Evolutionary conservation across 257 asterid species (phyloP).

Genomic region (Fraxinus anomala): DNA sequence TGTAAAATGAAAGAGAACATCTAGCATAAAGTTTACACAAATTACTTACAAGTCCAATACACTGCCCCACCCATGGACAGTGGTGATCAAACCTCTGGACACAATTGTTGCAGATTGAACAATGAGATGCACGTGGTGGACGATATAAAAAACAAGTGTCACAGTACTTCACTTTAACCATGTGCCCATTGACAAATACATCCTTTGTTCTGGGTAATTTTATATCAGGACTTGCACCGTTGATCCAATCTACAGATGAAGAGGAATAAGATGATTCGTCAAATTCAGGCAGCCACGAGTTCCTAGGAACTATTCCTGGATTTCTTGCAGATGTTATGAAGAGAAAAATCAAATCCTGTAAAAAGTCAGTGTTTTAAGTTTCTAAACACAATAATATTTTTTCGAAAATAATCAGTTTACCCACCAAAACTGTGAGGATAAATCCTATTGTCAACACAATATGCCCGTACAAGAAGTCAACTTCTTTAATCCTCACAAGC

Average conservation of each 20-base stretch:
- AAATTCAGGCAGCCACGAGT: slow-evolving; percentile 55
- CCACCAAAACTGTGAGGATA: slow-evolving; percentile 65
- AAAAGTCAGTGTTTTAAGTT: slow-evolving; percentile 12
- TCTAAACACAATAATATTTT: not conserved
- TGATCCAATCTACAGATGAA: slow-evolving; percentile 66
- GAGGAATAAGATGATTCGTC: slow-evolving; percentile 33
- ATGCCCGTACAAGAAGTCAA: slow-evolving; percentile 48
- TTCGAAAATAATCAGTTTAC: slow-evolving; percentile 16
- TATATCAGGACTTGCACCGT: slow-evolving; percentile 43
- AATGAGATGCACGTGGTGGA: slow-evolving; percentile 39
- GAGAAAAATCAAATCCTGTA: slow-evolving; percentile 76
- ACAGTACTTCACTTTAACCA: slow-evolving; percentile 38
- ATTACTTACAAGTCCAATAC: slow-evolving; percentile 40
- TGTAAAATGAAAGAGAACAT: not conserved
- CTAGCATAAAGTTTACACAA: not conserved
- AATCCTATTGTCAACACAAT: slow-evolving; percentile 50
- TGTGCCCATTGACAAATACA: slow-evolving; percentile 35
- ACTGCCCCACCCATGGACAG: slow-evolving; percentile 50
- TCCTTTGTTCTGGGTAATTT: slow-evolving; percentile 77
- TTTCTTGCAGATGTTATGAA: slow-evolving; percentile 73
- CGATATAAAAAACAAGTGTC: slow-evolving; percentile 39
- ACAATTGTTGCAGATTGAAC: slow-evolving; percentile 43
- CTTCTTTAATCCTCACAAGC: slow-evolving; percentile 47
- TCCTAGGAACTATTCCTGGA: slow-evolving; percentile 89
- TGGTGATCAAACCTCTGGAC: slow-evolving; percentile 44